Conservation (phyloP, 2,329 filamentous ascomycete genomes). For the Geosmithia putterillii region DNA sequence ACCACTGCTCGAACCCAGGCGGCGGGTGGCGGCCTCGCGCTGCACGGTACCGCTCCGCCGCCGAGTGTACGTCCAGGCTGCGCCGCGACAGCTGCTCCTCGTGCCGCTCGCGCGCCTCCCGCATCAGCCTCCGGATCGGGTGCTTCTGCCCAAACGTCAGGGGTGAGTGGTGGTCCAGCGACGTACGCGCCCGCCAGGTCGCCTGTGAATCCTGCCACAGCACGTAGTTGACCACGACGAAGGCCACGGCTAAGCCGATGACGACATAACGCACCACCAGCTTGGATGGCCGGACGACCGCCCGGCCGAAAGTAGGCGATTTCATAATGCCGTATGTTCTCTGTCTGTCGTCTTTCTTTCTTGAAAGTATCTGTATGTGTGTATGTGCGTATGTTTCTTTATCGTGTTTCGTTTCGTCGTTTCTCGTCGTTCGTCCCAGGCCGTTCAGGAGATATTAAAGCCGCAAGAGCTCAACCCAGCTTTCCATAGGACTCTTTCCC, state of each 20-base stretch:
- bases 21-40: constrained; percentile 48
- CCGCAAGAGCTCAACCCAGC: no score
- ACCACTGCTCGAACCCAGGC: constrained; percentile 51
- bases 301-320: background rate
- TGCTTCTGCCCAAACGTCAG: constrained; percentile 19
- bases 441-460: no score
- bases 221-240: constrained; percentile 15
- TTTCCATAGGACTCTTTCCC: no score
- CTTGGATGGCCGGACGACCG: constrained; percentile 2
- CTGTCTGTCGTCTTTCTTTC: background rate
- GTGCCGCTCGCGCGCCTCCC: constrained; percentile 29
- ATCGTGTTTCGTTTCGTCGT: background rate
- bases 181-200: constrained; percentile 10
- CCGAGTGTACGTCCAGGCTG: constrained; percentile 34
- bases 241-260: constrained; percentile 9
- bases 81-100: constrained; percentile 26
- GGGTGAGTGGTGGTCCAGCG: constrained; percentile 11
- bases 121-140: constrained; percentile 40
- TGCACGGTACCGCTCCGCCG: constrained; percentile 41
- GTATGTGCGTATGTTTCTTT: no score
- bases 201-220: constrained; percentile 15
- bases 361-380: no score
- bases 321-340: background rate
- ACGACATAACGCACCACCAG: constrained; percentile 5
- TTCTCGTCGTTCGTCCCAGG: background rate